Percentiles rank a stretch among this genome's conserved stretches.
Evolutionary conservation across 768 basidiomycete species (phyloP).

Genomic region (Cubamyces lactineus): DNA sequence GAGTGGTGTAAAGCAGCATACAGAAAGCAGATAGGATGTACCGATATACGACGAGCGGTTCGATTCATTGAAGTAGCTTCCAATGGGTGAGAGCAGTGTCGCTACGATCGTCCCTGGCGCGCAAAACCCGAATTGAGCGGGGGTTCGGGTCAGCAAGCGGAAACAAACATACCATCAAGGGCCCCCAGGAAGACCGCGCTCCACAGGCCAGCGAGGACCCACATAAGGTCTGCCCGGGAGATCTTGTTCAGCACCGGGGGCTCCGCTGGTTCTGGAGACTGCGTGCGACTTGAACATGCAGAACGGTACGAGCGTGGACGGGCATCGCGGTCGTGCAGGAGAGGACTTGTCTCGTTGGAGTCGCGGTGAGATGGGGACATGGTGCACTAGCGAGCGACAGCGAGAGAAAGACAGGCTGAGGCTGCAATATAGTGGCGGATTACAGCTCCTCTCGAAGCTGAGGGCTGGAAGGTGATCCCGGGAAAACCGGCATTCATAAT

Average conservation of each 20-base stretch:
- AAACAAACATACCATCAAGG: conserved; percentile 64
- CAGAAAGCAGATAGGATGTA: conserved; percentile 83
- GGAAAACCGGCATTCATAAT: conserved; percentile 16
- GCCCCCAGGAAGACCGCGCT: conserved; percentile 83
- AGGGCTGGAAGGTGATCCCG: conserved; percentile 13
- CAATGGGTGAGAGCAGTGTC: conserved; percentile 82
- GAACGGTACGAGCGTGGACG: conserved; percentile 36
- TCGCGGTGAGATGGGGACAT: conserved; percentile 47
- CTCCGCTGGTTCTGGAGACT: conserved; percentile 17
- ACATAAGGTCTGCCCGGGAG: conserved; percentile 57
- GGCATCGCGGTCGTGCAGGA: conserved; percentile 46
- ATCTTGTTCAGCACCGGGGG: conserved; percentile 41
- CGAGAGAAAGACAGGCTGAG: neutral
- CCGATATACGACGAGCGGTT: conserved; percentile 87
- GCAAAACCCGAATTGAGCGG: conserved; percentile 9
- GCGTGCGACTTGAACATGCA: conserved; percentile 8
- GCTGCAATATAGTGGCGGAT: conserved; percentile 14
- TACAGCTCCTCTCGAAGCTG: conserved; percentile 27
- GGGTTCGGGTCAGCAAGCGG: conserved; percentile 5
- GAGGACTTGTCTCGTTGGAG: conserved; percentile 56
- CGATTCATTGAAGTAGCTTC: conserved; percentile 80
- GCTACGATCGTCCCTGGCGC: conserved; percentile 79
- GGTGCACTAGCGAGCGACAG: conserved; percentile 8
- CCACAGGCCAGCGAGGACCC: conserved; percentile 82
- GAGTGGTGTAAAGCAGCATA: conserved; percentile 90